Conservation (phyloP, 1,284 basidiomycete genomes). For the Trametes hirsuta region DNA sequence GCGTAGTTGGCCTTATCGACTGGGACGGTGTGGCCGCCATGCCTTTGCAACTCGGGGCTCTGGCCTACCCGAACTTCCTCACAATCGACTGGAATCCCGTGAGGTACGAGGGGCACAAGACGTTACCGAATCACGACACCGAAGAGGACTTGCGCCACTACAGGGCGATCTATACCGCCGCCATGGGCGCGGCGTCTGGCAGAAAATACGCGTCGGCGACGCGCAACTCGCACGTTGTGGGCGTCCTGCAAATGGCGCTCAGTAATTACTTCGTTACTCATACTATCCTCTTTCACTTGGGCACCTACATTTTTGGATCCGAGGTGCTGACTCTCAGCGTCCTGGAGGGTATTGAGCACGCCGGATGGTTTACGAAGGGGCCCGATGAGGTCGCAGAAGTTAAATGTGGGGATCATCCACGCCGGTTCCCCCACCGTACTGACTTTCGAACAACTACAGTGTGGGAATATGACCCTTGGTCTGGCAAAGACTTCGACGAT, state of each 20-base stretch:
- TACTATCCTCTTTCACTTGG: not conserved
- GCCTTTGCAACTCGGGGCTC: slow-evolving; percentile 8
- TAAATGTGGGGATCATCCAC: not conserved
- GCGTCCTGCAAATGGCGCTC: not conserved
- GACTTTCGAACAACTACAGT: no score
- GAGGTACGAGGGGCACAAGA: not conserved
- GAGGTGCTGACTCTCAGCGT: not conserved
- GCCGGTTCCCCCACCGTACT: no score
- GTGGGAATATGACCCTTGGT: no score
- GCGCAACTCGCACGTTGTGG: not conserved
- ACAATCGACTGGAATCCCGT: not conserved
- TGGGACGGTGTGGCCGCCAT: slow-evolving; percentile 9
- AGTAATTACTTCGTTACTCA: not conserved
- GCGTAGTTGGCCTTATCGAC: slow-evolving; percentile 10
- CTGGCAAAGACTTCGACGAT: no score
- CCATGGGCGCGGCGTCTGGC: not conserved
- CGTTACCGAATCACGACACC: not conserved
- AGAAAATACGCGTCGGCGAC: not conserved
- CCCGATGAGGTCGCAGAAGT: not conserved
- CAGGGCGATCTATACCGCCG: not conserved
- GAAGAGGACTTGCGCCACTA: not conserved
- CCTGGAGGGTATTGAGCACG: not conserved
- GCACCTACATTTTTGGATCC: not conserved
- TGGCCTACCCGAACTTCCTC: slow-evolving; percentile 5
- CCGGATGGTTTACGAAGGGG: not conserved